These are phyloP conservation scores for Eutrema japonicum DNA, from an alignment of 345 rosid species.

Conservation along the genomic window DNA sequence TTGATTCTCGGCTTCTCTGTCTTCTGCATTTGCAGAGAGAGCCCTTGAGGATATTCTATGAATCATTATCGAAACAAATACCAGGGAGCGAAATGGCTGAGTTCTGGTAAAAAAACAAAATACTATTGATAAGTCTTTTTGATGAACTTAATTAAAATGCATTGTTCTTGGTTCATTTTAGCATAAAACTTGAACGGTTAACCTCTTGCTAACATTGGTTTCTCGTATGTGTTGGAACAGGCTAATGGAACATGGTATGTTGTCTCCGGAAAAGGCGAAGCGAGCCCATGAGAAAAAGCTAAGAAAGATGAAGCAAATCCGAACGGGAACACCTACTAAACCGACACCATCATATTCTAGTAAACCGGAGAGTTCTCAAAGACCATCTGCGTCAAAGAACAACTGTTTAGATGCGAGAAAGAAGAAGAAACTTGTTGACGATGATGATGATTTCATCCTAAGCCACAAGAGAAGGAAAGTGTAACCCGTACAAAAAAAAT, in stretches of 20 bases:
- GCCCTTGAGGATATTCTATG: constrained; percentile 90
- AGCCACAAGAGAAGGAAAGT: constrained; percentile 78
- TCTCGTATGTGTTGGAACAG: constrained; percentile 40
- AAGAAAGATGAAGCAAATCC: constrained; percentile 77
- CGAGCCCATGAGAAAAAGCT: constrained; percentile 84
- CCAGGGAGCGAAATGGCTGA: constrained; percentile 96
- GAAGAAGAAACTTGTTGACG: constrained; percentile 64
- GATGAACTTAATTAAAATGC: background rate
- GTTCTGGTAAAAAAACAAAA: constrained; percentile 62
- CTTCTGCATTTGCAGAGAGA: constrained; percentile 66
- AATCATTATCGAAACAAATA: constrained; percentile 79
- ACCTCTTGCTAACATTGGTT: background rate
- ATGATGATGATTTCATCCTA: constrained; percentile 55
- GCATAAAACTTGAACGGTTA: background rate
- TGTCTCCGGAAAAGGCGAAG: constrained; percentile 76
- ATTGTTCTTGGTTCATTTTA: background rate
- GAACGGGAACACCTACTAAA: constrained; percentile 71
- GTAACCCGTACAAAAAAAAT: constrained; percentile 42
- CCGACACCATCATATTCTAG: constrained; percentile 50
- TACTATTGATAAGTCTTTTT: constrained; percentile 26
- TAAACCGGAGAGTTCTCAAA: constrained; percentile 70
- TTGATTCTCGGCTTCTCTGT: constrained; percentile 19
- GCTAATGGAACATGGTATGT: constrained; percentile 98
- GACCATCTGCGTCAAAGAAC: constrained; percentile 53
- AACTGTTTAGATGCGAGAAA: constrained; percentile 51